Percentiles rank a stretch among this genome's conserved stretches.
Evolutionary conservation across 495 filamentous ascomycete genomes (phyloP).

Genomic region (Aspergillus nanangensis): DNA sequence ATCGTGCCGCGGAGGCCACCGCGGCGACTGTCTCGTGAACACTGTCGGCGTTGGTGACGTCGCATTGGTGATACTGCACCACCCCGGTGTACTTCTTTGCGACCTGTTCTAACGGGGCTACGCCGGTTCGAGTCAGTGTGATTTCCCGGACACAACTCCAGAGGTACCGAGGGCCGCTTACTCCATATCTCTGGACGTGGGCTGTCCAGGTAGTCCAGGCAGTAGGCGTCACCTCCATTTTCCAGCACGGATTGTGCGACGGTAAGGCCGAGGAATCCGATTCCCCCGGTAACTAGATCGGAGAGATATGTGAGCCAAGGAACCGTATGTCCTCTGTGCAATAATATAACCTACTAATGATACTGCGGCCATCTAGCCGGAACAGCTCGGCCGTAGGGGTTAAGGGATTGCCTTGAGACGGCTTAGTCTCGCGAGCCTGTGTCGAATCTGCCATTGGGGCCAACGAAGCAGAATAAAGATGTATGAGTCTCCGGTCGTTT

Average conservation of each 20-base stretch:
- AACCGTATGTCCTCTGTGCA: too few relatives aligned
- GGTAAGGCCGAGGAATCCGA: constrained; percentile 20
- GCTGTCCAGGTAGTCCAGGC: constrained; percentile 51
- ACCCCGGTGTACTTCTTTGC: neutral
- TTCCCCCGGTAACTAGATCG: neutral
- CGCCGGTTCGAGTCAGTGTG: neutral
- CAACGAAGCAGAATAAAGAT: too few relatives aligned
- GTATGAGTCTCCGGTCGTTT: too few relatives aligned
- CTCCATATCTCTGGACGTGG: constrained; percentile 1
- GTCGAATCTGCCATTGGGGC: too few relatives aligned
- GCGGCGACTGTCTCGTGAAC: constrained; percentile 1
- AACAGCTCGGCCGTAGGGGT: too few relatives aligned
- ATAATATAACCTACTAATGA: too few relatives aligned
- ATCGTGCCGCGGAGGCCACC: constrained; percentile 22
- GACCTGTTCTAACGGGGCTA: neutral
- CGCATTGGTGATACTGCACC: neutral
- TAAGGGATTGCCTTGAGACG: too few relatives aligned
- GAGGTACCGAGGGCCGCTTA: constrained; percentile 17
- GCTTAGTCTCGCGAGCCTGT: too few relatives aligned
- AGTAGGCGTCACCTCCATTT: constrained; percentile 33
- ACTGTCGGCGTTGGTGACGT: neutral
- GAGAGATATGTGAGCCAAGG: too few relatives aligned
- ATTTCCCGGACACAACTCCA: neutral
- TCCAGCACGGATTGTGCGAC: constrained; percentile 46
- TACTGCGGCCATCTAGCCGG: too few relatives aligned